Base-by-base conservation (phyloP, 768 basidiomycete genomes). In the Pisolithus tinctorius region DNA sequence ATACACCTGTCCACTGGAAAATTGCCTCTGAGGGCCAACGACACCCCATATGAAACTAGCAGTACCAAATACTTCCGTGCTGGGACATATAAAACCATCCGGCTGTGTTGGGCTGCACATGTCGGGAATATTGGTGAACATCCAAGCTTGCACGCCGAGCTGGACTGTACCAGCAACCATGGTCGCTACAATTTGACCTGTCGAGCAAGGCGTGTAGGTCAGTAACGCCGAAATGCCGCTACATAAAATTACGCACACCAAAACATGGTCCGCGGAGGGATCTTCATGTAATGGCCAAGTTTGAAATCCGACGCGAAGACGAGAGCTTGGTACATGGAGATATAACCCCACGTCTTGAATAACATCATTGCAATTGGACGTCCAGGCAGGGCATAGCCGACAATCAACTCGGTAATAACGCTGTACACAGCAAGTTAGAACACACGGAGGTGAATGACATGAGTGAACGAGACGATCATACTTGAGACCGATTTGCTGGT, bases 11-110 rank as follows among this genome's bases (percentile, higher is more conserved):
- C 85, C 86, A 14, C 69, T 47, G 3, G 80, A 85, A 73, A 87
- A 91, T 61, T 82, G 75, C 17, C 81, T 74, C 29, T 69, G 71
- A 7, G 89, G 90, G 1, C 89, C 88, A 52, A 93, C 86, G 54
- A 88, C 85, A 54, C 90, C 86, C 83, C 83, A 89, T 55, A 91
- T 78, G 54, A 92, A 78, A 53, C 80, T 82, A 20, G 88, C 88
- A 4, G 86, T 87, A 34, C 85, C 86, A 63, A 91, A 90, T 6
- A 88, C 84, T 54, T 82, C 72, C 4, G 84, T 84, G 13, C 52
- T 65, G 0, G 87, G 86, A 63, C 88, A 90, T 49, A 79, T 83
- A 66, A 88, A 89, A n/a, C 79, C 43, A n/a, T 45, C n/a, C 17
- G 55, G 57, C 29, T 69, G 66, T 10, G 55, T 59, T 6, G 53